Evolutionary conservation across 495 filamentous ascomycete genomes (phyloP).

Genomic region (Hyphodiscus hymeniophilus): DNA sequence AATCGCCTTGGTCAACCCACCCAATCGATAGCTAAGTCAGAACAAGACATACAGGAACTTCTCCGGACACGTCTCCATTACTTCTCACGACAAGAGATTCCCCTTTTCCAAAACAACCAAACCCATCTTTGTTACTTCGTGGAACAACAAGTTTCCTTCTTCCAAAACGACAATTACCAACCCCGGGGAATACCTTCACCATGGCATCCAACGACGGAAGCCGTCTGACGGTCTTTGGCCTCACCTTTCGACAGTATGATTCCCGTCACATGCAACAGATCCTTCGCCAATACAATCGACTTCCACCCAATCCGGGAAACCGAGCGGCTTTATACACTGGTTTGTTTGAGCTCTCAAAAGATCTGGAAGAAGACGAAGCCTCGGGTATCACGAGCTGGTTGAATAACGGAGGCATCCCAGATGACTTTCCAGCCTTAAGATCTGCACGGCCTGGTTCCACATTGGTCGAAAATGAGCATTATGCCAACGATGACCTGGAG

Average conservation of each 20-base stretch:
- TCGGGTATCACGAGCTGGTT: neutral
- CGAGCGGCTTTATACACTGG: neutral
- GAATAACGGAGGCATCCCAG: neutral
- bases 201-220: too few relatives aligned
- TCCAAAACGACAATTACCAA: too few relatives aligned
- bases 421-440: neutral
- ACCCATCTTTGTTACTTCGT: too few relatives aligned
- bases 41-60: too few relatives aligned
- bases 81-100: too few relatives aligned
- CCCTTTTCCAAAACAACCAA: too few relatives aligned
- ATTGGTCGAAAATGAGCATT: neutral
- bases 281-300: neutral
- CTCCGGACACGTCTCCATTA: too few relatives aligned
- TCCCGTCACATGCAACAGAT: slow-evolving; percentile 1
- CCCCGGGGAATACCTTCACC: too few relatives aligned
- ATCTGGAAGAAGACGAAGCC: neutral
- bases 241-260: slow-evolving; percentile 4
- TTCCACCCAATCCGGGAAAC: neutral
- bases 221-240: slow-evolving; percentile 1
- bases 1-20: too few relatives aligned
- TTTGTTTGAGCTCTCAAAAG: neutral
- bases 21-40: too few relatives aligned
- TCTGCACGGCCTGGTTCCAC: neutral
- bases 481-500: neutral
- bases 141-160: too few relatives aligned